Base-by-base conservation (phyloP, 306 rosid species). In the Parietaria judaica region DNA sequence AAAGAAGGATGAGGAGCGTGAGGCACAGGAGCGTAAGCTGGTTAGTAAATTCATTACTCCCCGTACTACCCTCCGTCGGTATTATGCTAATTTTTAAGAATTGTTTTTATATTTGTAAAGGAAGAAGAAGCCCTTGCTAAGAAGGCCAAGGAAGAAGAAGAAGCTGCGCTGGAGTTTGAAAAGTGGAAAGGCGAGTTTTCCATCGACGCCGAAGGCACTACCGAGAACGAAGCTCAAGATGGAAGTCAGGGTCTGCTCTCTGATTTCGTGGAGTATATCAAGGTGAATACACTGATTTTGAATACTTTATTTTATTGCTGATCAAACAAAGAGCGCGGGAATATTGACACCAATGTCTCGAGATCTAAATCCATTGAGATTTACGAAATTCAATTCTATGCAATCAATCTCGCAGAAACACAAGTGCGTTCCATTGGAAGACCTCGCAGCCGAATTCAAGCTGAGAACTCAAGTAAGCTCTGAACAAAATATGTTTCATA, bases 161-260 rank as follows among this genome's bases (percentile, higher is more conserved):
- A 90, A 70, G 95, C 99, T 70, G 94, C 97, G 17, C 66, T 86
- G 56, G 99, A 94, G 74, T 88, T 92, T 79, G 96, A 88, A 16
- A 94, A 88, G 81, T 94, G 99, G 99, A 94, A 88, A 76, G 97
- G 94, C 0, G 99, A 84, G 56, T 86, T 94, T 76, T 88, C 99
- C 11, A 67, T 94, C 37, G 99, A 94, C 73, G 97, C 81, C 56
- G 99, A 94, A 83, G 99, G 99, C 67, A 82, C 84, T 48, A 81
- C 81, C 17, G 99, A 81, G 66, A 74, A 72, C 74, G 99, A 84
- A 72, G 86, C 64, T 72, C 87, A 80, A 74, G 95, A 76, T 66
- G 84, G 88, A 61, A 65, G 53, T 67, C 84, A 74, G 73, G 97
- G 81, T 69, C 68, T 86, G 86, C 85, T 92, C 56, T 66, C 82